These are phyloP conservation scores for Fagopyrum homotropicum DNA, from an alignment of 148 eudicot species.

Conservation along the genomic window DNA sequence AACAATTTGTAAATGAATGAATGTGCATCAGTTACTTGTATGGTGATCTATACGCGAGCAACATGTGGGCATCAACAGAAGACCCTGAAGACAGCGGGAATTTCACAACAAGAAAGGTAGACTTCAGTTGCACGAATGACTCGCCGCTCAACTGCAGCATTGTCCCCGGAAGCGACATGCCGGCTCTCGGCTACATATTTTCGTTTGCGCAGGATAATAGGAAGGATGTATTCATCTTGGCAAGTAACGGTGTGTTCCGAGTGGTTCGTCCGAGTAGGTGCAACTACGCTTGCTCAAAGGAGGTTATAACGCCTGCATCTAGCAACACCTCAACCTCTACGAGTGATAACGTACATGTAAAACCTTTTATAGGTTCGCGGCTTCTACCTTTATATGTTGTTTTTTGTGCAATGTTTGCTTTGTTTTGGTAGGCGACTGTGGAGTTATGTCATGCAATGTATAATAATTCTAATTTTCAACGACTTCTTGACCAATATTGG, in stretches of 20 bases:
- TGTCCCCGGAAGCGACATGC: constrained; percentile 50
- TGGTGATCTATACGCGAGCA: constrained; percentile 66
- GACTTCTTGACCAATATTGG: no score
- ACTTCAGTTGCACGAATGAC: constrained; percentile 60
- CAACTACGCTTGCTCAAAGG: constrained; percentile 75
- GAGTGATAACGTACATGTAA: neutral
- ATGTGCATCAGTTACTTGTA: constrained; percentile 42
- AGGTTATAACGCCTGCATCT: constrained; percentile 22
- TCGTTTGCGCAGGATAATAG: constrained; percentile 81
- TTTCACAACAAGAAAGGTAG: constrained; percentile 38
- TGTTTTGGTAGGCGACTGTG: neutral
- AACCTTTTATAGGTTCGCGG: neutral
- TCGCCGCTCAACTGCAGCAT: constrained; percentile 53
- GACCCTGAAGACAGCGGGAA: constrained; percentile 68
- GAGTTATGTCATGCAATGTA: neutral
- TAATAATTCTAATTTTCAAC: neutral
- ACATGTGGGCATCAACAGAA: constrained; percentile 64
- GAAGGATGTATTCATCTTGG: constrained; percentile 56
- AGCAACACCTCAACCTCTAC: constrained; percentile 30
- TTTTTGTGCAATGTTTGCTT: neutral
- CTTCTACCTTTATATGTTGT: neutral
- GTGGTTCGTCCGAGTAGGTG: constrained; percentile 87
- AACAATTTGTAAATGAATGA: neutral
- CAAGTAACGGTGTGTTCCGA: constrained; percentile 75
- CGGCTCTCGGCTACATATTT: constrained; percentile 69